Evolutionary conservation across 495 filamentous ascomycete species (phyloP).

Genomic region (Apodospora peruviana): DNA sequence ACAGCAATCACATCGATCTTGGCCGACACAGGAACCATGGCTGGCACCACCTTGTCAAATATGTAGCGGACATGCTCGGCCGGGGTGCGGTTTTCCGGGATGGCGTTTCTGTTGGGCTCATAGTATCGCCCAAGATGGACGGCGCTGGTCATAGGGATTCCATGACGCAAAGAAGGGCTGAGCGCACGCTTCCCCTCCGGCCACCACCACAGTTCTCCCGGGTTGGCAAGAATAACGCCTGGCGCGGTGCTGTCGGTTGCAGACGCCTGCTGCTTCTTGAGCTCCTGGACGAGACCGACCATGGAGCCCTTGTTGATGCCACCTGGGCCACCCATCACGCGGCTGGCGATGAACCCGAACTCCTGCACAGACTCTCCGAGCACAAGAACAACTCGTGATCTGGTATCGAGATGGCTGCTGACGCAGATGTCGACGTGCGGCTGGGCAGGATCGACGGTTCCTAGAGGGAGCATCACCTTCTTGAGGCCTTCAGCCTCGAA

Average conservation of each 20-base stretch:
- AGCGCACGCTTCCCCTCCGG: slow-evolving; percentile 50
- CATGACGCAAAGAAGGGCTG: slow-evolving; percentile 45
- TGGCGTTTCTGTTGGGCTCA: slow-evolving; percentile 44
- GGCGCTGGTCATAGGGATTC: slow-evolving; percentile 49
- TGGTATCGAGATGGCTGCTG: slow-evolving; percentile 49
- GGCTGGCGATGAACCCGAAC: slow-evolving; percentile 68
- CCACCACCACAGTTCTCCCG: slow-evolving; percentile 66
- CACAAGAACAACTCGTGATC: slow-evolving; percentile 64
- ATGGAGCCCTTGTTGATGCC: slow-evolving; percentile 63
- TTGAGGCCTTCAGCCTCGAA: slow-evolving; percentile 52
- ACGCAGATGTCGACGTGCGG: slow-evolving; percentile 66
- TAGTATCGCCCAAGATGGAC: slow-evolving; percentile 40
- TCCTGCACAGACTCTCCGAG: slow-evolving; percentile 67
- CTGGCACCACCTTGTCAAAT: slow-evolving; percentile 54
- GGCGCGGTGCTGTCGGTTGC: slow-evolving; percentile 25
- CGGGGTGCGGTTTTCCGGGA: slow-evolving; percentile 47
- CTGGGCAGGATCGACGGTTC: slow-evolving; percentile 28
- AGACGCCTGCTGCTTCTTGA: slow-evolving; percentile 33
- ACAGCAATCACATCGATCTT: slow-evolving; percentile 62
- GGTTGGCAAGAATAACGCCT: slow-evolving; percentile 64
- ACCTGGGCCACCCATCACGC: slow-evolving; percentile 49
- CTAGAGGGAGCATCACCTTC: slow-evolving; percentile 55
- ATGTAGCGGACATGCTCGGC: slow-evolving; percentile 56
- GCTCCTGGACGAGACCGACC: slow-evolving; percentile 51
- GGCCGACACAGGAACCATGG: slow-evolving; percentile 36